These are phyloP conservation scores for Puccinia polysora DNA, from an alignment of 1,284 basidiomycete genomes.

Conservation along the genomic window DNA sequence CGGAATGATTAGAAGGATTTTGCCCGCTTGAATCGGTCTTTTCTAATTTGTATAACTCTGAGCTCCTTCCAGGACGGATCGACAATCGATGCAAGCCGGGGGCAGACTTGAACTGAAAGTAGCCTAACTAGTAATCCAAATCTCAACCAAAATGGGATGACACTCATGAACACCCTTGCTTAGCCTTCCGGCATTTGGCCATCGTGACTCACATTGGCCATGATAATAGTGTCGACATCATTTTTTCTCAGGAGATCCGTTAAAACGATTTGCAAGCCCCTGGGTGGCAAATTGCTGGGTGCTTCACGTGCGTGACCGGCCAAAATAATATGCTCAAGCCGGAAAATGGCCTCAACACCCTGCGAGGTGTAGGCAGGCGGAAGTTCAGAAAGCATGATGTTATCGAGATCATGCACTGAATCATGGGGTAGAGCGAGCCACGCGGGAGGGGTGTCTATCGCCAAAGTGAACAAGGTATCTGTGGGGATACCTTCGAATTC, in stretches of 20 bases:
- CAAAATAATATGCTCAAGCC: conserved; percentile 82
- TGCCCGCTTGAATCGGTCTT: conserved; percentile 72
- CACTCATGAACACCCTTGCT: not conserved
- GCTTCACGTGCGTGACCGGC: conserved; percentile 86
- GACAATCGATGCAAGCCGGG: conserved; percentile 80
- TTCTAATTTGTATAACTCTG: conserved; percentile 73
- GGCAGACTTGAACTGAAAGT: conserved; percentile 87
- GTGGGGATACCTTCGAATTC: conserved; percentile 61
- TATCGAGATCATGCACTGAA: conserved; percentile 89
- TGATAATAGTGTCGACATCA: conserved; percentile 60
- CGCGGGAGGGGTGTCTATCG: conserved; percentile 78
- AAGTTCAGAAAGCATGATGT: conserved; percentile 74
- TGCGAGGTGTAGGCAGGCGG: conserved; percentile 58
- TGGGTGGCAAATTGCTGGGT: conserved; percentile 63
- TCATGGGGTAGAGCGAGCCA: conserved; percentile 89
- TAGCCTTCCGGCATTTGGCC: too few relatives aligned
- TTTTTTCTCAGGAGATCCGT: conserved; percentile 50
- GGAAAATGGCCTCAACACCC: conserved; percentile 74
- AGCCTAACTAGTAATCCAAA: conserved; percentile 62
- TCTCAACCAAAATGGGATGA: not conserved
- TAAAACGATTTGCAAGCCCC: conserved; percentile 79
- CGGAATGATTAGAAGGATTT: conserved; percentile 59
- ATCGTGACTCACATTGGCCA: conserved; percentile 70
- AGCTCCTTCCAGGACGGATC: conserved; percentile 74
- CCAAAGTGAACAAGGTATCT: conserved; percentile 77